phyloP scores from a whole-genome alignment of 2,329 filamentous ascomycete genomes.

The Leptographium lundbergii region DNA sequence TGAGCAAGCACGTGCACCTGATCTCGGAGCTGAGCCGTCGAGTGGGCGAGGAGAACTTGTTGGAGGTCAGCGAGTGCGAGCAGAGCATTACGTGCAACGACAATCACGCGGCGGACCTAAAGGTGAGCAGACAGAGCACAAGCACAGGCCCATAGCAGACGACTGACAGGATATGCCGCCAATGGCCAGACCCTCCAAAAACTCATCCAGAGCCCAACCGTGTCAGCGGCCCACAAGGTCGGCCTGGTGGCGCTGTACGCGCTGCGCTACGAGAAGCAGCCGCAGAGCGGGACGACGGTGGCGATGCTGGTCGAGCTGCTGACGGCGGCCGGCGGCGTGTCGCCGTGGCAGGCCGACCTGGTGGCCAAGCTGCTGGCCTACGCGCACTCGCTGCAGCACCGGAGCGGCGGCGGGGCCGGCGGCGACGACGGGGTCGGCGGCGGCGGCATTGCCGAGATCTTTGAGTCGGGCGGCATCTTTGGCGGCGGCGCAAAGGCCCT shows the following conservation, averaged over 20 bases:
- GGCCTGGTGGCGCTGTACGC: slow-evolving; percentile 90
- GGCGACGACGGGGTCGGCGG: slow-evolving; percentile 52
- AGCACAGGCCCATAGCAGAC: too few relatives aligned
- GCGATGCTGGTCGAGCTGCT: slow-evolving; percentile 80
- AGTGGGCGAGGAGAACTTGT: slow-evolving; percentile 70
- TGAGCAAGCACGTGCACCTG: slow-evolving; percentile 94
- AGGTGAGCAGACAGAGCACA: slow-evolving; percentile 44
- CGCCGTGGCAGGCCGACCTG: slow-evolving; percentile 61
- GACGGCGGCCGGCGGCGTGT: slow-evolving; percentile 68
- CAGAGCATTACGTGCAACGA: slow-evolving; percentile 96
- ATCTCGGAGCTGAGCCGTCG: slow-evolving; percentile 86
- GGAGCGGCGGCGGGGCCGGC: slow-evolving; percentile 56
- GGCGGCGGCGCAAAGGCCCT: slow-evolving; percentile 65
- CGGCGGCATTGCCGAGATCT: slow-evolving; percentile 79
- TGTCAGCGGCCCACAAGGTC: slow-evolving; percentile 73
- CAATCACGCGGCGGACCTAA: slow-evolving; percentile 83
- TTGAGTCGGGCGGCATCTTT: slow-evolving; percentile 85
- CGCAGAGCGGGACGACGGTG: slow-evolving; percentile 69
- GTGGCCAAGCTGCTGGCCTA: slow-evolving; percentile 76
- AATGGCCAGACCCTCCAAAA: slow-evolving; percentile 72
- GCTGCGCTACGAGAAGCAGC: slow-evolving; percentile 78
- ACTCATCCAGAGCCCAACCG: slow-evolving; percentile 66
- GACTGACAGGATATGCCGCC: too few relatives aligned
- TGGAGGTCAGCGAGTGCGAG: slow-evolving; percentile 96
- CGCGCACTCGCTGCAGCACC: slow-evolving; percentile 77